Evolutionary conservation across 2,329 filamentous ascomycete species (phyloP), one percentile per base, ranked within the genome.

Genomic region (Sarocladiaceae sp.): DNA sequence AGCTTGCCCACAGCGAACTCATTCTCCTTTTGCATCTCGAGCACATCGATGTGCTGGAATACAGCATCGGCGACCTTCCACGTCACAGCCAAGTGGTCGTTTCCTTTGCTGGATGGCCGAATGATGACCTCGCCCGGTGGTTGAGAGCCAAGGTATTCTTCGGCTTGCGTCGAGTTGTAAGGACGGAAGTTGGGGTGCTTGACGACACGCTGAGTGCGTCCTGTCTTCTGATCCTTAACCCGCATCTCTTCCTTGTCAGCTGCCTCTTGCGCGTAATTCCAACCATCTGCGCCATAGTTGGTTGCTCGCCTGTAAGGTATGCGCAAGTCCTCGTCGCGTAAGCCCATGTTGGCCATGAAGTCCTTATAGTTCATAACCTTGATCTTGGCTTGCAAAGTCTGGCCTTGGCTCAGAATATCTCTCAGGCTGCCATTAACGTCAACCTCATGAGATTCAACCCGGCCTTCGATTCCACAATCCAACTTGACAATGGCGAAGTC

Each of bases 51-150:
- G 68, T 99, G 94, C 71, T 99, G 92, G 68, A 92, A 99, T n/a
- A 97, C 85, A 54, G 88, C 87, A 66, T 97, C 91, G 1, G 90
- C 87, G 13, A 99, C 92, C 75, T 99, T 99, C 94, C 94, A 99
- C 0, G 94, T 99, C 44, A 99, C 84, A 7, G 93, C 91, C 52
- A 99, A 77, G 73, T 99, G 94, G 67, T 99, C 94, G 54, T 90
- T 88, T 40, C 94, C 94, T 68, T 96, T 96, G 25, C 91, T 96
- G 1, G 91, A 97, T 3, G 94, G 93, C 40, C 94, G 87, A 63
- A 99, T 97, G 55, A 99, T 90, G 52, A 95, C 87, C 67, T 97
- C 94, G 47, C 94, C 94, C 6, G 86, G 79, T 50, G 87, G 82
- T 66, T 95, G 90, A 13, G 88, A 89, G 37, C 91, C 91, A 28